A percentile compares a stretch with the other conserved stretches of the same genome.
Evolutionary conservation across 2,329 filamentous ascomycete species (phyloP).

Genomic region (Exutisphaerella laricina): DNA sequence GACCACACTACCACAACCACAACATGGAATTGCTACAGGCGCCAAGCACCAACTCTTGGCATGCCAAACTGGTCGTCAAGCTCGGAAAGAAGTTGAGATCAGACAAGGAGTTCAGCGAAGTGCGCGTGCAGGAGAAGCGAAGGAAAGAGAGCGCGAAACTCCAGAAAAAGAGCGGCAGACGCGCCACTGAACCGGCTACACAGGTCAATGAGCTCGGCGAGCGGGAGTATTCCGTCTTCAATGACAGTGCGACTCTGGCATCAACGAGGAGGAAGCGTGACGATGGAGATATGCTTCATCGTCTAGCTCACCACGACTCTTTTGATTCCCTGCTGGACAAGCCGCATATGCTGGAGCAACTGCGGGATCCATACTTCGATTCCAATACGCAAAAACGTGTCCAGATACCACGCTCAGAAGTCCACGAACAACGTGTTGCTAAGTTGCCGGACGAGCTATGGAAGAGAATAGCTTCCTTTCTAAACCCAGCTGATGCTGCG

Average conservation of each 20-base stretch:
- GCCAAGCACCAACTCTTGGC: slow-evolving; percentile 27
- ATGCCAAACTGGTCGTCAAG: slow-evolving; percentile 25
- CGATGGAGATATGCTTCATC: slow-evolving; percentile 36
- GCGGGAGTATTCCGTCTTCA: slow-evolving; percentile 29
- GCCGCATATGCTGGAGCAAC: slow-evolving; percentile 13
- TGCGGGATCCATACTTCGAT: slow-evolving; percentile 21
- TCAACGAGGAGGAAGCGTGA: slow-evolving; percentile 24
- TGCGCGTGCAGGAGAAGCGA: slow-evolving; percentile 25
- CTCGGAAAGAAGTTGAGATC: slow-evolving; percentile 27
- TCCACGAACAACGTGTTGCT: slow-evolving; percentile 40
- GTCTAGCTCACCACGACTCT: slow-evolving; percentile 33
- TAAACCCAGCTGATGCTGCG: slow-evolving; percentile 45
- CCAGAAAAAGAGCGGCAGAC: slow-evolving; percentile 17
- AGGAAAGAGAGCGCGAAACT: slow-evolving; percentile 21
- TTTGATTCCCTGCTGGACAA: slow-evolving; percentile 32
- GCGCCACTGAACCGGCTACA: slow-evolving; percentile 7
- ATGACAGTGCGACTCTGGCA: slow-evolving; percentile 22
- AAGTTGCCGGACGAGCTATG: slow-evolving; percentile 45
- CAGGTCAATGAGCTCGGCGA: slow-evolving; percentile 32
- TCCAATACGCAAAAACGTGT: slow-evolving; percentile 9
- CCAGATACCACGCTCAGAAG: slow-evolving; percentile 15
- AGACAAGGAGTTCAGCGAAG: slow-evolving; percentile 27
- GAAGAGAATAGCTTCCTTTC: slow-evolving; percentile 39
- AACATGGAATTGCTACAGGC: slow-evolving; percentile 27
- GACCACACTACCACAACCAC: too few species aligned